These are phyloP conservation scores for Camelina neglecta DNA, from an alignment of 345 rosid genomes.

Conservation along the genomic window DNA sequence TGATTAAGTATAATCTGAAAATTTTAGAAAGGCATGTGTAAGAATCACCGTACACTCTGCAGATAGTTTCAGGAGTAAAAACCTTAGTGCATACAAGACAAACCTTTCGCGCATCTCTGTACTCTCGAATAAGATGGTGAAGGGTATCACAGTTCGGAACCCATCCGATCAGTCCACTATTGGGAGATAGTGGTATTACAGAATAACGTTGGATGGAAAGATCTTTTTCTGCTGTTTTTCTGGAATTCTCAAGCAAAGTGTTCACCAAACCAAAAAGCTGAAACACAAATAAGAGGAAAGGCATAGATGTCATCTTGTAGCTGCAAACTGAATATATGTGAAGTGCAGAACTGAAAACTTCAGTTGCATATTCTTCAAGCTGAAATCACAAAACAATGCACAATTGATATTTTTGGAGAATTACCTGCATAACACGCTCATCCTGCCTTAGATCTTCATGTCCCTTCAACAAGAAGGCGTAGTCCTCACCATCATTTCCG, in stretches of 20 bases:
- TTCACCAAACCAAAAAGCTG: conserved; percentile 98
- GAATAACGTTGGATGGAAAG: conserved; percentile 82
- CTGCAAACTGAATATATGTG: conserved; percentile 7
- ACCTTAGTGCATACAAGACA: conserved; percentile 36
- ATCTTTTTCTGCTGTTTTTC: conserved; percentile 91
- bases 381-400: conserved; percentile 11
- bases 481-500: conserved; percentile 91
- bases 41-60: conserved; percentile 12
- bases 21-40: conserved; percentile 37
- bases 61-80: conserved; percentile 19
- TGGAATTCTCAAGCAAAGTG: conserved; percentile 84
- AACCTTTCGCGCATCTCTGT: conserved; percentile 94
- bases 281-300: conserved; percentile 29
- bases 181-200: conserved; percentile 94
- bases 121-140: conserved; percentile 90
- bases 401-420: conserved; percentile 20
- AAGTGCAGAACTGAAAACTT: conserved; percentile 20
- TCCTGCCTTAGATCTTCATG: conserved; percentile 99
- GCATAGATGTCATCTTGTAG: conserved; percentile 19
- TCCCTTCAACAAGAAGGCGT: conserved; percentile 93
- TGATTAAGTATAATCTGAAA: conserved; percentile 85
- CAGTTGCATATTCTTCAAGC: conserved; percentile 16
- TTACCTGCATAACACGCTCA: conserved; percentile 99
- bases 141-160: conserved; percentile 97
- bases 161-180: conserved; percentile 97